Evolutionary conservation across 2,329 filamentous ascomycete genomes (phyloP), one percentile per base, ranked within the genome.

Genomic region (Colletotrichum magnum): DNA sequence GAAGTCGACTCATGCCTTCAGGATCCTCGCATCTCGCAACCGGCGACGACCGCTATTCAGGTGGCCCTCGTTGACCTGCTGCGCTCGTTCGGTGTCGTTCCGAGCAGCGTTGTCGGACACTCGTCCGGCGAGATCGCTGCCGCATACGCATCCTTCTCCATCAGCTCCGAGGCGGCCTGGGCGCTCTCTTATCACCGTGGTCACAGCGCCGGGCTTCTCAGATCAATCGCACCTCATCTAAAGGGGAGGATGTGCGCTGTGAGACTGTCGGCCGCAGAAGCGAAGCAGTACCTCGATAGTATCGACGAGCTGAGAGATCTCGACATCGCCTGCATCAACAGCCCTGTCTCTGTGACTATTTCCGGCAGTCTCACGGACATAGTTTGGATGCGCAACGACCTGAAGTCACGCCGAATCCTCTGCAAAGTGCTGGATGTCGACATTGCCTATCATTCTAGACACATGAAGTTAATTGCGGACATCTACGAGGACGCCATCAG

Each of bases 111-210:
- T 4, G 75, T 85, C 7, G 83, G 84, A 0, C 84, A 86, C 69
- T 85, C 83, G 0, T 85, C 83, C 1, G 84, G 84, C 2, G 84
- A 86, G 62, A 81, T 85, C 39, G 83, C 83, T 1, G 84, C 83
- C 6, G 82, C 84, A 1, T 83, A 81, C 62, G 81, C 83, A 9
- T 75, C 75, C 0, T 79, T 77, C 0, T 76, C 77, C 16, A 74
- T 86, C 21, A 76, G 77, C 2, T 74, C 75, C 21, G 73, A 80
- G 56, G 74, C 75, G 6, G 83, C 83, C 5, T 84, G 82, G 80
- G 74, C 79, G 53, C 76, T 83, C 39, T 79, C 83, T 3, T 85
- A 82, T 68, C 77, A 79, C 24, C 81, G 84, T 12, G 84, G 83
- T 2, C 70, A 79, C 18, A 76, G 75, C 52, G 78, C 80, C 4